Percentiles rank a stretch among this genome's conserved stretches.
phyloP scores from a whole-genome alignment of 2,329 filamentous ascomycete species.

The Orbilia oligospora region DNA sequence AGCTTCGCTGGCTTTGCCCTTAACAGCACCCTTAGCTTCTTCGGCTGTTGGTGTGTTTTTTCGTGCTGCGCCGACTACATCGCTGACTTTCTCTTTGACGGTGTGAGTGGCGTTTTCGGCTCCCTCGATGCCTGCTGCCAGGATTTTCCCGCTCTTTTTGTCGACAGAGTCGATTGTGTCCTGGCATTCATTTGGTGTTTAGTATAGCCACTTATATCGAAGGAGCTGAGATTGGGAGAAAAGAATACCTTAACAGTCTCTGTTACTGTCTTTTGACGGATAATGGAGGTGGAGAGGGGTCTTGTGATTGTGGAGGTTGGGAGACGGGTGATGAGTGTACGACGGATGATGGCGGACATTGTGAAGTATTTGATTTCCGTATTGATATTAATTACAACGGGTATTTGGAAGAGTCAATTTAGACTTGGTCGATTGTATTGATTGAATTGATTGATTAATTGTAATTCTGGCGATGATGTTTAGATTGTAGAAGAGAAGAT shows the following conservation, averaged over 20 bases:
- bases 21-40: constrained; percentile 44
- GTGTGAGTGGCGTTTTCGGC: constrained; percentile 41
- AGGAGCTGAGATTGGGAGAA: background rate
- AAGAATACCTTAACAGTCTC: constrained; percentile 48
- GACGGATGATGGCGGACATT: constrained; percentile 58
- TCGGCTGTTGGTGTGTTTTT: constrained; percentile 45
- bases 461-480: background rate
- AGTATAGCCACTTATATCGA: constrained; percentile 2
- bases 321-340: constrained; percentile 40
- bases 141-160: constrained; percentile 40
- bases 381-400: constrained; percentile 2
- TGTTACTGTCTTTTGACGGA: constrained; percentile 32
- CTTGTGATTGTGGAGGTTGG: constrained; percentile 23
- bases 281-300: constrained; percentile 48
- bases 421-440: too few relatives aligned
- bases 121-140: constrained; percentile 51
- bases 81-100: constrained; percentile 44
- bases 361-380: background rate
- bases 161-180: constrained; percentile 49
- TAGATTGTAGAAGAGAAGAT: background rate
- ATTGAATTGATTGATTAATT: too few relatives aligned
- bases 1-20: constrained; percentile 38
- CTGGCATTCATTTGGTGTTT: constrained; percentile 1
- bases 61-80: constrained; percentile 23
- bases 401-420: too few relatives aligned